Evolutionary conservation across 225 moss, liverwort and hornwort species (phyloP).

Genomic region (Straminergon stramineum): DNA sequence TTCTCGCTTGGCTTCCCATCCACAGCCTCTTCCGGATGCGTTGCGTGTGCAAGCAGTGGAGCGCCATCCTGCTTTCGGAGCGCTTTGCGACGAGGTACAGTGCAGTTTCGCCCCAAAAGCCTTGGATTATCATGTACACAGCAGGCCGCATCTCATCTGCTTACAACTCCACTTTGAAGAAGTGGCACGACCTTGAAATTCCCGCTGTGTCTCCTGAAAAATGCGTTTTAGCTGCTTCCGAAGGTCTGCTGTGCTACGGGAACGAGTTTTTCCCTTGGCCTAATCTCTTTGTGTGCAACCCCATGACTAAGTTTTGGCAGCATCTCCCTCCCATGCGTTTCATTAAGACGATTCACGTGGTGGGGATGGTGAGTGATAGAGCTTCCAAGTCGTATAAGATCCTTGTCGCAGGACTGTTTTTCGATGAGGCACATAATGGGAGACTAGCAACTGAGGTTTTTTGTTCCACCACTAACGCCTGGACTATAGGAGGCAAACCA

Average conservation of each 20-base stretch:
- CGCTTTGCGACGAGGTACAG: slow-evolving; percentile 38
- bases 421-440: slow-evolving; percentile 62
- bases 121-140: slow-evolving; percentile 75
- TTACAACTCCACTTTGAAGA: slow-evolving; percentile 46
- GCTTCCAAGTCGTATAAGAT: slow-evolving; percentile 49
- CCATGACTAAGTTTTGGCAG: slow-evolving; percentile 73
- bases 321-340: slow-evolving; percentile 69
- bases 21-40: slow-evolving; percentile 62
- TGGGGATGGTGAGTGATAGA: slow-evolving; percentile 59
- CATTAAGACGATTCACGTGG: slow-evolving; percentile 72
- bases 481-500: slow-evolving; percentile 58
- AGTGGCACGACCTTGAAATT: slow-evolving; percentile 72
- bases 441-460: slow-evolving; percentile 66
- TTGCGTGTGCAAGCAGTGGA: slow-evolving; percentile 66
- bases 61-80: slow-evolving; percentile 28
- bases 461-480: slow-evolving; percentile 38
- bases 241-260: slow-evolving; percentile 64
- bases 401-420: slow-evolving; percentile 63
- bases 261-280: slow-evolving; percentile 85
- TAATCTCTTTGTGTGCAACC: slow-evolving; percentile 69
- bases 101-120: slow-evolving; percentile 49
- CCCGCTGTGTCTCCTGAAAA: slow-evolving; percentile 57
- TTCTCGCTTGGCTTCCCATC: slow-evolving; percentile 60
- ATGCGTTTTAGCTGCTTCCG: slow-evolving; percentile 61
- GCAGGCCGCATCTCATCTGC: slow-evolving; percentile 54